Evolutionary conservation across 148 eudicot species (phyloP).

Genomic region (Camellia granthamiana): DNA sequence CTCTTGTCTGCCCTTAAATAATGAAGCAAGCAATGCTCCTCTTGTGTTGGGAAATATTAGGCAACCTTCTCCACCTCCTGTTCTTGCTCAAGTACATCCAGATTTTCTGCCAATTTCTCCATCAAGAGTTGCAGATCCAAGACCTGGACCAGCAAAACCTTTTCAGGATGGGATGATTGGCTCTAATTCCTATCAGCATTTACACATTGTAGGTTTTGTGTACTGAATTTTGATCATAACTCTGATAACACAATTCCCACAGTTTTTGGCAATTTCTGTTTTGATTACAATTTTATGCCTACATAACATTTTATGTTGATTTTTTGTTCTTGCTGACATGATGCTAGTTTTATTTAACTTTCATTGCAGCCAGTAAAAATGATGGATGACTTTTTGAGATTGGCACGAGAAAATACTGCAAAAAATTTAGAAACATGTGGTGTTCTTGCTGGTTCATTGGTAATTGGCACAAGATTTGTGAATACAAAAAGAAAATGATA

Average conservation of each 20-base stretch:
- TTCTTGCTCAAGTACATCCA: constrained; percentile 82
- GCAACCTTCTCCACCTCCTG: constrained; percentile 97
- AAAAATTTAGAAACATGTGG: constrained; percentile 95
- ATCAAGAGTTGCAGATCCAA: constrained; percentile 93
- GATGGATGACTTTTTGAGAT: constrained; percentile 87
- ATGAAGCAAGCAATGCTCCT: constrained; percentile 21
- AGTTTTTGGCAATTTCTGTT: too few relatives aligned
- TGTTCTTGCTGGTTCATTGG: constrained; percentile 95
- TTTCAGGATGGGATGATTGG: constrained; percentile 47
- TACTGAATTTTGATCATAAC: too few relatives aligned
- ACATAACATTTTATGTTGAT: neutral
- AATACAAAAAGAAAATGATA: neutral
- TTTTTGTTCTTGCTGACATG: constrained; percentile 9
- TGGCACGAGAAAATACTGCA: constrained; percentile 76
- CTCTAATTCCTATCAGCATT: constrained; percentile 72
- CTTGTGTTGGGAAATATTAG: constrained; percentile 53
- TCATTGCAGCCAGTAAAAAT: constrained; percentile 80
- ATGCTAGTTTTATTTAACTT: constrained; percentile 17
- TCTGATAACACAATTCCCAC: too few relatives aligned
- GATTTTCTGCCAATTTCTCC: constrained; percentile 63
- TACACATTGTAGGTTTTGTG: constrained; percentile 74
- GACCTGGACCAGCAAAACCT: constrained; percentile 81
- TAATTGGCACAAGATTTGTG: constrained; percentile 24
- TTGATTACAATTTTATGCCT: constrained; percentile 1
- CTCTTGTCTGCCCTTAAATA: constrained; percentile 23